phyloP scores from a whole-genome alignment of 148 eudicot species.

The Rhododendron henanense region DNA sequence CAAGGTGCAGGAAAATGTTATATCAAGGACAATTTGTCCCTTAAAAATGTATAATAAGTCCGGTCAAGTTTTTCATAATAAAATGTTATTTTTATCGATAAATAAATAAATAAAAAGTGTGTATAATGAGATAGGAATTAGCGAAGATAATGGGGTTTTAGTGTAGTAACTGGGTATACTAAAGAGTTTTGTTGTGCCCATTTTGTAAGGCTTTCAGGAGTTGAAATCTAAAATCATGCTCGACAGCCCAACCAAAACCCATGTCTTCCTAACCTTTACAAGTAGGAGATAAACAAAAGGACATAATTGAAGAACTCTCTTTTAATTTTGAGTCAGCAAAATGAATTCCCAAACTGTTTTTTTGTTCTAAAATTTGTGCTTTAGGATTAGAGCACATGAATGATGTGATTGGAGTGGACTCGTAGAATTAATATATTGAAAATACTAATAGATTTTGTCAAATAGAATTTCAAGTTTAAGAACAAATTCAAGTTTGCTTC shows the following conservation, averaged over 20 bases:
- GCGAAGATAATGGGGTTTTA: neutral
- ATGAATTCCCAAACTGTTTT: neutral
- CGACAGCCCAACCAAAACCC: neutral
- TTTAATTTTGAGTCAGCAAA: slow-evolving; percentile 6
- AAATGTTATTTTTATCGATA: too few species aligned
- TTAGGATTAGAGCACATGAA: neutral
- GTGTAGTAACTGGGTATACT: neutral
- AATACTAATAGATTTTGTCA: too few species aligned
- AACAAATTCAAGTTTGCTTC: too few species aligned
- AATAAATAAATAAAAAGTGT: too few species aligned
- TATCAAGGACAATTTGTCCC: neutral
- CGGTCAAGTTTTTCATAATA: too few species aligned
- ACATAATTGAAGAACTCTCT: neutral
- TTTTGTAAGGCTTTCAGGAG: neutral
- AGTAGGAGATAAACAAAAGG: neutral
- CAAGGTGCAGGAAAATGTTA: neutral
- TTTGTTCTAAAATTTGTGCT: neutral
- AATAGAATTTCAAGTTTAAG: too few species aligned
- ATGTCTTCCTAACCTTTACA: neutral
- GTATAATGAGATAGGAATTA: neutral
- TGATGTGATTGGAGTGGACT: neutral
- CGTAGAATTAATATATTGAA: neutral
- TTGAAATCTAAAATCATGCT: neutral
- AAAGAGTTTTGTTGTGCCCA: too few species aligned
- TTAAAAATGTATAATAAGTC: neutral